Percentiles rank a stretch among this genome's conserved stretches.
phyloP scores from a whole-genome alignment of 345 rosid species.

The Moricandia arvensis region DNA sequence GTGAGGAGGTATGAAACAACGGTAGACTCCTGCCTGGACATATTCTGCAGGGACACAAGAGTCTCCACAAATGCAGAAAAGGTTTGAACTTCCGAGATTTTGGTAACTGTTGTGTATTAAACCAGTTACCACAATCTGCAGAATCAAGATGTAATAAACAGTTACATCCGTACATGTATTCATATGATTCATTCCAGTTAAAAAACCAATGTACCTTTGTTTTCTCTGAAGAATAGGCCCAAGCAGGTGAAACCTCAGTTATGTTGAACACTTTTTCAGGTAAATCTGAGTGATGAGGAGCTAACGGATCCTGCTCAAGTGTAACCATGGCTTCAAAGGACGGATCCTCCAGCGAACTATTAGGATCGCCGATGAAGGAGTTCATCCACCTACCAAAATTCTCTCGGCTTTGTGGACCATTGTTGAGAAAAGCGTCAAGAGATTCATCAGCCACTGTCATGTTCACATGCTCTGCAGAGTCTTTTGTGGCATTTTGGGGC shows the following conservation, averaged over 20 bases:
- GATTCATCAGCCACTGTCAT: constrained; percentile 41
- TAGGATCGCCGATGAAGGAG: constrained; percentile 51
- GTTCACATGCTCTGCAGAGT: constrained; percentile 51
- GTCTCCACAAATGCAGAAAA: constrained; percentile 78
- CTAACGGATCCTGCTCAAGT: constrained; percentile 40
- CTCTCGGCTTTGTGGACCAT: constrained; percentile 70
- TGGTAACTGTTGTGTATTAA: constrained; percentile 54
- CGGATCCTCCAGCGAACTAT: constrained; percentile 49
- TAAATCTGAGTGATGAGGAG: constrained; percentile 45
- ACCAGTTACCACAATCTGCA: constrained; percentile 78
- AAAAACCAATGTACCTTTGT: constrained; percentile 62
- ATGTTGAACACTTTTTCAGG: constrained; percentile 63
- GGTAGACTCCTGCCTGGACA: constrained; percentile 80
- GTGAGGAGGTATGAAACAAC: constrained; percentile 69
- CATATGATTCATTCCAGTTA: not conserved
- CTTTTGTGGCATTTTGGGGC: constrained; percentile 39
- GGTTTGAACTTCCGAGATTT: constrained; percentile 55
- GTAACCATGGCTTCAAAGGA: constrained; percentile 48
- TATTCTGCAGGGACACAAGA: constrained; percentile 53
- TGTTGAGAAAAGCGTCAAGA: constrained; percentile 45
- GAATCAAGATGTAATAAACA: not conserved
- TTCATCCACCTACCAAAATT: constrained; percentile 88
- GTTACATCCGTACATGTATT: not conserved
- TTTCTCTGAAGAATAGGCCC: constrained; percentile 78
- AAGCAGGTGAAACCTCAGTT: constrained; percentile 77